Percentiles rank a stretch among this genome's conserved stretches.
Evolutionary conservation across 2,329 filamentous ascomycete species (phyloP).

Genomic region (Aureobasidium lini): DNA sequence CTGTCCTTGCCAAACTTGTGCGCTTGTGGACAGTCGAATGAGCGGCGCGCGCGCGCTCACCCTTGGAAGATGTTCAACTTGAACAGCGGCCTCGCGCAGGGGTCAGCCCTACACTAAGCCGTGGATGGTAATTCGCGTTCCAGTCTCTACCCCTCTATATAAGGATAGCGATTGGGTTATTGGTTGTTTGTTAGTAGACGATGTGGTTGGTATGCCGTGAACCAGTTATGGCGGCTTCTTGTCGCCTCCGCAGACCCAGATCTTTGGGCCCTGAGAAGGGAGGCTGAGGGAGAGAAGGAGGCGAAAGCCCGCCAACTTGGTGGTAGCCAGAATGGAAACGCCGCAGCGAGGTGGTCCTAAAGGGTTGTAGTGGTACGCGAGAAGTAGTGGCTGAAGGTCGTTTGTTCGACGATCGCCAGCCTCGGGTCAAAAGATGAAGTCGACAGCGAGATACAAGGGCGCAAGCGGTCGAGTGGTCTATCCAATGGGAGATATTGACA

Average conservation of each 20-base stretch:
- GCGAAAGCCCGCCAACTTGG: slow-evolving; percentile 90
- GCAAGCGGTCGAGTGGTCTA: background rate
- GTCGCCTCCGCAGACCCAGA: slow-evolving; percentile 91
- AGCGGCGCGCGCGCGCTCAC: slow-evolving; percentile 50
- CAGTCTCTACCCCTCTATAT: slow-evolving; percentile 1
- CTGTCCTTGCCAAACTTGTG: background rate
- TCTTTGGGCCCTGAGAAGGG: slow-evolving; percentile 85
- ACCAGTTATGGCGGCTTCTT: slow-evolving; percentile 94
- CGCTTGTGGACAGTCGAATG: slow-evolving; percentile 25
- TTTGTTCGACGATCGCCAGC: slow-evolving; percentile 6
- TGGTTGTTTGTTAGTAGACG: slow-evolving; percentile 18
- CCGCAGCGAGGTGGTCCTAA: slow-evolving; percentile 14
- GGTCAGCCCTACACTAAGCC: slow-evolving; percentile 39
- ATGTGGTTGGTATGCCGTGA: slow-evolving; percentile 19
- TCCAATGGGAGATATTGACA: background rate
- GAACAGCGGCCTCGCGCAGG: slow-evolving; percentile 41
- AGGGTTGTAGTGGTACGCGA: background rate
- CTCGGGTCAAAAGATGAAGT: background rate
- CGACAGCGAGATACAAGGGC: background rate
- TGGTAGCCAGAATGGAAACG: slow-evolving; percentile 47
- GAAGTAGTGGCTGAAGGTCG: background rate
- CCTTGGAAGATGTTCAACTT: slow-evolving; percentile 44
- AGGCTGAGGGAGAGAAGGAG: slow-evolving; percentile 66
- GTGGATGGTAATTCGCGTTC: slow-evolving; percentile 5
- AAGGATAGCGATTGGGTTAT: slow-evolving; percentile 21